Evolutionary conservation across 2,329 filamentous ascomycete genomes (phyloP), one percentile per base, ranked within the genome.

Genomic region (Fusarium sublunatum): DNA sequence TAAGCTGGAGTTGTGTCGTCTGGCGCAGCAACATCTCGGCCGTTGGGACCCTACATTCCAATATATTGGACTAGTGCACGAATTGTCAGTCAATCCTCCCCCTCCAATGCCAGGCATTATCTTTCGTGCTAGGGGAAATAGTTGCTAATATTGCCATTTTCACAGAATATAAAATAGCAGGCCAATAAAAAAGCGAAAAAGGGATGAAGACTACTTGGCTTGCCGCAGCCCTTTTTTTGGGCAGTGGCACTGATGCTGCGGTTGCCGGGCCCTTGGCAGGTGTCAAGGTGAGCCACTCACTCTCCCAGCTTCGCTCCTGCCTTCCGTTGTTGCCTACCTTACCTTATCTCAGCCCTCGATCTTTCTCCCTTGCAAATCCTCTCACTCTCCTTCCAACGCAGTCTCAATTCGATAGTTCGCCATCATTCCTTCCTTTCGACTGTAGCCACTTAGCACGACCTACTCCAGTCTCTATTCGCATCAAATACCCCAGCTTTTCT

Each of bases 151-250:
- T 9, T 3, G 4, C 26, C 11, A 13, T 10, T 59, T 34, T 11
- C 7, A 32, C 3, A 44, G n/a, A 11, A 32, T 12, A 50, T 19
- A 22, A 40, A 12, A 29, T 45, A 49, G 10, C n/a, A 41, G 25
- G 11, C 40, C n/a, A 15, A 13, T 10, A 28, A 26, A 28, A 22
- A n/a, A 58, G 22, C 12, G 49, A 24, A 35, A 6, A 47, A 41
- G 70, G 32, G 58, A 78, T 78, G 76, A 78, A 75, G 74, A 67
- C 71, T 41, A 54, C 69, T 35, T 68, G 70, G 34, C 45, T 77
- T 35, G 61, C 75, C 29, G 72, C 71, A 45, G 71, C 73, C 40
- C 64, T 74, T 28, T 57, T 75, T 24, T 61, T 78, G 60, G 70
- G 71, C 19, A 72, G 68, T 29, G 65, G 72, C 57, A 65, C 63